Conservation (phyloP, 129 eudicot genomes). For the Kitagawia praeruptora region DNA sequence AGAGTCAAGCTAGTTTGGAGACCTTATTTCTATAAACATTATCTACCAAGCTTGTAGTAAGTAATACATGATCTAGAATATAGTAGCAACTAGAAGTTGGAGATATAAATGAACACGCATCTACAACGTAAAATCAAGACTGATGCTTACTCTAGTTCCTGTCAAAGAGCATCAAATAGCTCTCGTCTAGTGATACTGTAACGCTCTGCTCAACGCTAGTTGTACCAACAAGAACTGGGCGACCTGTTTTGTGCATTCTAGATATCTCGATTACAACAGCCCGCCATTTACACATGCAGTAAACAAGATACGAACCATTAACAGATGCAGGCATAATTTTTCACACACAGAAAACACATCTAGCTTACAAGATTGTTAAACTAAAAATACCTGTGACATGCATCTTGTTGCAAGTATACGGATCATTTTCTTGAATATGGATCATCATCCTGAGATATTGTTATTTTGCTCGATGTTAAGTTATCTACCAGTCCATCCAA, state of each 20-base stretch:
- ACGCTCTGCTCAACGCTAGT: slow-evolving; percentile 99
- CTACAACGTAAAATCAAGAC: background rate
- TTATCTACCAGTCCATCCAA: no score
- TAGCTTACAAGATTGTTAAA: no score
- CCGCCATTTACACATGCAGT: no score
- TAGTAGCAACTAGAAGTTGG: slow-evolving; percentile 2
- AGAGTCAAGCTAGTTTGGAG: background rate
- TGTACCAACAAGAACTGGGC: slow-evolving; percentile 98
- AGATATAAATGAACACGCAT: background rate
- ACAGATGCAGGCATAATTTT: no score
- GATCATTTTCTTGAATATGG: no score
- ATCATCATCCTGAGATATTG: no score
- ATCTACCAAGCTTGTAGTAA: background rate
- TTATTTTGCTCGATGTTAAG: no score
- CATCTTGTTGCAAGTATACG: no score
- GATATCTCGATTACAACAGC: slow-evolving; percentile 97
- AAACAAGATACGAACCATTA: no score
- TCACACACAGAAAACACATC: no score
- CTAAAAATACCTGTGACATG: no score
- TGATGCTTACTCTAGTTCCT: slow-evolving; percentile 81
- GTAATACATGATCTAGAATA: background rate
- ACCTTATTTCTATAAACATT: background rate
- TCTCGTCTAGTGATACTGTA: slow-evolving; percentile 83
- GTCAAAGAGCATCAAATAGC: slow-evolving; percentile 87
- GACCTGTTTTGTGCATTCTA: slow-evolving; percentile 95